Conservation (phyloP, 192 early-diverging fungal species). For the Chytriomyces sp. region DNA sequence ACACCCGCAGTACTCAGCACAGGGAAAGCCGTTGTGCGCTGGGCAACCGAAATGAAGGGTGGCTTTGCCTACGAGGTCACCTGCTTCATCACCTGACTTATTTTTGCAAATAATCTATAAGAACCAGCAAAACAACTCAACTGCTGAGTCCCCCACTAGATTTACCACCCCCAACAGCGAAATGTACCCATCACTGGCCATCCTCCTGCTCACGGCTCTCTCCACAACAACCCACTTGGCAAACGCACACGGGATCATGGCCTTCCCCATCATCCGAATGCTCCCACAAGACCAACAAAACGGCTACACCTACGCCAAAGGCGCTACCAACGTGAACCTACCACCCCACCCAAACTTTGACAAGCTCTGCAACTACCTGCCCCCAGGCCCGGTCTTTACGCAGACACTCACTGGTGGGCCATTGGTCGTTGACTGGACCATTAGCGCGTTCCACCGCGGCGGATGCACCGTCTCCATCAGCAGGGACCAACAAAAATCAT, state of each 20-base stretch:
- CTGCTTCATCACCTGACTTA: too few relatives aligned
- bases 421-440: background rate
- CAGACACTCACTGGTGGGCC: background rate
- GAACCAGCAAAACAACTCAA: too few relatives aligned
- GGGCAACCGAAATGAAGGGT: too few relatives aligned
- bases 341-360: slow-evolving; percentile 8
- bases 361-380: slow-evolving; percentile 4
- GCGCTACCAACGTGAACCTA: slow-evolving; percentile 6
- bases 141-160: too few relatives aligned
- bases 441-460: slow-evolving; percentile 14
- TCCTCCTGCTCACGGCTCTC: too few relatives aligned
- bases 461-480: slow-evolving; percentile 7
- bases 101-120: too few relatives aligned
- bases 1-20: too few relatives aligned
- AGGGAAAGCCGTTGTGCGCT: too few relatives aligned
- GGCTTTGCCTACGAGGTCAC: too few relatives aligned
- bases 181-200: too few relatives aligned
- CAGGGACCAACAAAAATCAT: background rate
- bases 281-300: slow-evolving; percentile 22
- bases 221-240: background rate
- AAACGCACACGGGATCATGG: slow-evolving; percentile 23
- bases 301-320: slow-evolving; percentile 23
- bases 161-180: too few relatives aligned
- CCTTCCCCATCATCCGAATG: background rate
- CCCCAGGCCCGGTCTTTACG: background rate